These are phyloP conservation scores for Suillus sp. DNA, from an alignment of 768 basidiomycete genomes.

Conservation along the genomic window DNA sequence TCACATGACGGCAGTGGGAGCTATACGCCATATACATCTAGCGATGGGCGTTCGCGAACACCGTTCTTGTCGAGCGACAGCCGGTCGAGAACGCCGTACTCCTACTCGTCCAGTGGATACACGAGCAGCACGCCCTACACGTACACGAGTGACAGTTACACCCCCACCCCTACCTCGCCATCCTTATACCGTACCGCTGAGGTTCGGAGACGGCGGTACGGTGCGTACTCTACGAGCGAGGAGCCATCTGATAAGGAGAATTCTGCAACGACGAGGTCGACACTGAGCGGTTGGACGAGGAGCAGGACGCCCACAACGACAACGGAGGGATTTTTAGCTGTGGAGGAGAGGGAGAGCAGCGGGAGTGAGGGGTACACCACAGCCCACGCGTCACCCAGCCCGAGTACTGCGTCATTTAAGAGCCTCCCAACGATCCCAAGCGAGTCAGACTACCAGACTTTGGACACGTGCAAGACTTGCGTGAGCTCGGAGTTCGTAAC, in stretches of 20 bases:
- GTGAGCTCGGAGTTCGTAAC: conserved; percentile 50
- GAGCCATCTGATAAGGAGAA: conserved; percentile 63
- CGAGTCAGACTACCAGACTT: conserved; percentile 47
- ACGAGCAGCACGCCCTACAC: conserved; percentile 24
- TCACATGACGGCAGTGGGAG: conserved; percentile 46
- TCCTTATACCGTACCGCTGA: conserved; percentile 62
- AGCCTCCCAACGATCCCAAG: conserved; percentile 65
- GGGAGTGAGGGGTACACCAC: conserved; percentile 56
- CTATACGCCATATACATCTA: conserved; percentile 29
- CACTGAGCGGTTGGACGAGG: conserved; percentile 35
- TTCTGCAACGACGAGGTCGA: conserved; percentile 36
- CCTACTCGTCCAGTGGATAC: conserved; percentile 18
- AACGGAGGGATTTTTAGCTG: conserved; percentile 27
- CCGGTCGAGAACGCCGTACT: conserved; percentile 15
- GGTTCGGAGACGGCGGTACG: conserved; percentile 53
- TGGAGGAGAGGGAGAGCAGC: conserved; percentile 35
- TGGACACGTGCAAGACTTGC: conserved; percentile 45
- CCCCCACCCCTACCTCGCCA: conserved; percentile 42
- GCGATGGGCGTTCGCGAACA: conserved; percentile 6
- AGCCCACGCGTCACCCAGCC: conserved; percentile 32
- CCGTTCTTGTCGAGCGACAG: conserved; percentile 16
- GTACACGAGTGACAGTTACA: conserved; percentile 26
- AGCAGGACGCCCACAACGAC: conserved; percentile 38
- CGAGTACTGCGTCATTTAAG: conserved; percentile 53
- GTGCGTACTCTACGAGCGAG: conserved; percentile 38